Conservation (phyloP, 176 grass and related monocot species). For the Pontederia paniculata region DNA sequence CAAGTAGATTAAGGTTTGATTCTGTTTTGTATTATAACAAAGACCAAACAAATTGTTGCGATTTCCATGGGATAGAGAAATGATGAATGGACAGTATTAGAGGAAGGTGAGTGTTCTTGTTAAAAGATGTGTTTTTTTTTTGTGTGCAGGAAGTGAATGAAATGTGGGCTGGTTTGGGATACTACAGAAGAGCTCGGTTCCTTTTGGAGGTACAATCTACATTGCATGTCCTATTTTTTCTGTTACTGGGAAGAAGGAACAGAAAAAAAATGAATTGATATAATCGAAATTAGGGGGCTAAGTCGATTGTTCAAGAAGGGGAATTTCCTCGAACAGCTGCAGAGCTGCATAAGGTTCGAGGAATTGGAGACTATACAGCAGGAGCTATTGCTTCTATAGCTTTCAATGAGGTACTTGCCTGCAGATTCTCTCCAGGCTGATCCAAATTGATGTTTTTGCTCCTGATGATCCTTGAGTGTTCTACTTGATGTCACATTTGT, state of each 20-base stretch:
- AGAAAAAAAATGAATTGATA: background rate
- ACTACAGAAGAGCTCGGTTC: conserved; percentile 90
- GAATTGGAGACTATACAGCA: conserved; percentile 89
- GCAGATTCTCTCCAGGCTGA: background rate
- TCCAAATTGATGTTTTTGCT: background rate
- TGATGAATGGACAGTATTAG: background rate
- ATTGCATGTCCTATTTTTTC: background rate
- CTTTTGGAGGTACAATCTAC: conserved; percentile 55
- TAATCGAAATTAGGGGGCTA: conserved; percentile 51
- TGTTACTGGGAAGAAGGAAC: conserved; percentile 8
- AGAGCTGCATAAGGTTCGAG: conserved; percentile 51
- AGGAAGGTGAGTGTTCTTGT: conserved; percentile 1
- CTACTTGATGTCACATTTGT: conserved; percentile 1
- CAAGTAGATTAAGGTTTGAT: too few relatives aligned
- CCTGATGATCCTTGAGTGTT: background rate
- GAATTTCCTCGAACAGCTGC: conserved; percentile 48
- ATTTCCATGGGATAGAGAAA: background rate
- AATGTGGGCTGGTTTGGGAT: conserved; percentile 92
- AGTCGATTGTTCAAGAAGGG: conserved; percentile 46
- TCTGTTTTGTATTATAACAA: too few relatives aligned
- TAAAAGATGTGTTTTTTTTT: conserved; percentile 8
- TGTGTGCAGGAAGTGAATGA: conserved; percentile 95
- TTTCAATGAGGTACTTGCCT: conserved; percentile 53
- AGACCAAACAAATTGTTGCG: too few relatives aligned
- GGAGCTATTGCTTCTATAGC: conserved; percentile 94